Evolutionary conservation across 768 basidiomycete species (phyloP).

Genomic region (Inosperma sp.): DNA sequence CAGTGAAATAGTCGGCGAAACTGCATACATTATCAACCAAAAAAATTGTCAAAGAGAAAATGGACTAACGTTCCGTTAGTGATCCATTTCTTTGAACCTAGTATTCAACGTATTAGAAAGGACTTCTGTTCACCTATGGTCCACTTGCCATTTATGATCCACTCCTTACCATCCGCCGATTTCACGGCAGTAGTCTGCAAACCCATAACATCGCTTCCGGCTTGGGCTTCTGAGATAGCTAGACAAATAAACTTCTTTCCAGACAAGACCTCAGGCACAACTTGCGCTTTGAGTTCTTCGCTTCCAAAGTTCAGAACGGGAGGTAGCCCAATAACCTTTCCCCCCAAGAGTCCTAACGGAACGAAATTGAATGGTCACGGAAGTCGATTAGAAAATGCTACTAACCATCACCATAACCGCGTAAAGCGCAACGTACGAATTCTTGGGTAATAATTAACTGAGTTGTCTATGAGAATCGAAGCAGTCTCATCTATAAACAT

Average conservation of each 20-base stretch:
- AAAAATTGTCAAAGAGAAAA: slow-evolving; percentile 4
- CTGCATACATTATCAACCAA: slow-evolving; percentile 18
- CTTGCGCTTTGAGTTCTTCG: slow-evolving; percentile 51
- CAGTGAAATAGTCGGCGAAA: slow-evolving; percentile 62
- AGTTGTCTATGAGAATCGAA: too few species aligned
- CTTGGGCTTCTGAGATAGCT: slow-evolving; percentile 87
- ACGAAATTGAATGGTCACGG: slow-evolving; percentile 12
- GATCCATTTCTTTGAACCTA: slow-evolving; percentile 74
- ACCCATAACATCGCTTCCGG: slow-evolving; percentile 80
- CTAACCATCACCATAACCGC: slow-evolving; percentile 81
- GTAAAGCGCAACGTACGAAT: slow-evolving; percentile 57
- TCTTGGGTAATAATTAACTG: slow-evolving; percentile 86
- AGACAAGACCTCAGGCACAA: slow-evolving; percentile 62
- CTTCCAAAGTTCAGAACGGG: slow-evolving; percentile 88
- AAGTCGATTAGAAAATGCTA: not conserved
- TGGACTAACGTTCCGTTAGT: slow-evolving; percentile 65
- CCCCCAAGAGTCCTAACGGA: slow-evolving; percentile 57
- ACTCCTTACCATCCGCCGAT: slow-evolving; percentile 76
- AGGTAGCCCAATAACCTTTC: slow-evolving; percentile 81
- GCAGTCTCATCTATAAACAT: too few species aligned
- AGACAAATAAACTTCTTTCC: slow-evolving; percentile 84
- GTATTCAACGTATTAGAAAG: slow-evolving; percentile 23
- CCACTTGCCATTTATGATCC: slow-evolving; percentile 66
- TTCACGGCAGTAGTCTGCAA: slow-evolving; percentile 74
- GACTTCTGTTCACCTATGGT: slow-evolving; percentile 3